Evolutionary conservation across 1,139 yeast genomes (phyloP).

Genomic region (Scheffersomyces illinoinensis): DNA sequence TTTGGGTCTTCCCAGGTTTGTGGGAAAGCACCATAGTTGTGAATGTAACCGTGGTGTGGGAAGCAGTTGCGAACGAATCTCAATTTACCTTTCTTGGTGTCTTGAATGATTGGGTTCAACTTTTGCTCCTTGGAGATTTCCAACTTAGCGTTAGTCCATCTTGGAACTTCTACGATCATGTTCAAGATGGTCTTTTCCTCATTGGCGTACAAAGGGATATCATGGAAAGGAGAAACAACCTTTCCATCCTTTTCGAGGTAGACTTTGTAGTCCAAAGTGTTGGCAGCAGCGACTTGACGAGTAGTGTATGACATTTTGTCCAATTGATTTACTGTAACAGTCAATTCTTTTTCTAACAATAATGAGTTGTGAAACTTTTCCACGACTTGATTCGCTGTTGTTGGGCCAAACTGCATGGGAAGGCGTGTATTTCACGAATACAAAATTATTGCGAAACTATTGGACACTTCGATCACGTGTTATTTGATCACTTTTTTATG

Average conservation of each 20-base stretch:
- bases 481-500: slow-evolving; percentile 1
- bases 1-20: slow-evolving; percentile 93
- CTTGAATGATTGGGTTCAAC: slow-evolving; percentile 91
- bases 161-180: slow-evolving; percentile 93
- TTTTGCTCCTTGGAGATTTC: slow-evolving; percentile 76
- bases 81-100: slow-evolving; percentile 85
- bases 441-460: background rate
- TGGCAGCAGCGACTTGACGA: slow-evolving; percentile 88
- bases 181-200: slow-evolving; percentile 64
- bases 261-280: slow-evolving; percentile 89
- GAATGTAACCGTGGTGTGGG: slow-evolving; percentile 96
- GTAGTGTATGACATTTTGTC: slow-evolving; percentile 64
- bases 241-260: slow-evolving; percentile 60
- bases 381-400: background rate
- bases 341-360: background rate
- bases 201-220: slow-evolving; percentile 76
- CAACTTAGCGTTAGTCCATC: slow-evolving; percentile 94
- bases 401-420: background rate
- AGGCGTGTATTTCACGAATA: background rate
- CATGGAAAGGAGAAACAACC: slow-evolving; percentile 82
- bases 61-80: slow-evolving; percentile 87
- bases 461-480: slow-evolving; percentile 5
- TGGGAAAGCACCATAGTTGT: slow-evolving; percentile 97
- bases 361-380: background rate
- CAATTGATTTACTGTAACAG: background rate